Base-by-base conservation (phyloP, 148 eudicot species). In the Nyssa sinensis region DNA sequence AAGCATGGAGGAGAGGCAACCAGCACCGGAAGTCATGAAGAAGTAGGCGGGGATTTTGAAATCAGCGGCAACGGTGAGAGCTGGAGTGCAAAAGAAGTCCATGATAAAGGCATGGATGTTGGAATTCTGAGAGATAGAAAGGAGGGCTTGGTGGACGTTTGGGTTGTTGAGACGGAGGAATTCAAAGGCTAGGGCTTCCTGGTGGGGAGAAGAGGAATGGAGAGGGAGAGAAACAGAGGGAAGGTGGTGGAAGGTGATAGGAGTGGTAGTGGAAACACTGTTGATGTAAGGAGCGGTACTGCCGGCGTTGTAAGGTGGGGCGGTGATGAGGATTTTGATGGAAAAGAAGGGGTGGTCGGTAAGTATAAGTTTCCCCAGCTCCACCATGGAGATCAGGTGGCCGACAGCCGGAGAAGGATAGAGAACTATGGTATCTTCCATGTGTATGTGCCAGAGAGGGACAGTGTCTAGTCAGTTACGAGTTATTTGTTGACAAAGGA, bases 81-180 rank as follows among this genome's bases (percentile, higher is more conserved):
- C 78, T 3, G 81, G 30, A n/a, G 76, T 39, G 72, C 84, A 77
- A 66, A 84, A 80, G 5, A 80, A 17, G 66, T 80, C 81, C 23
- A 80, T 55, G 29, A 80, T 10, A 4, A 77, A 31, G 24, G 83
- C 72, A 14, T 8, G 27, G 62, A 77, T 27, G 7, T 23, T 62
- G 64, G 44, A 23, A 1, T 59, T 31, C 16, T n/a, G 29, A 11
- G 86, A 76, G 16, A 83, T 70, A 7, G 70, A 25, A 3, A 32
- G 37, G 14, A 83, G 78, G 27, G 83, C 70, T 1, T 44, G 11
- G 41, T 21, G 63, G 32, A 74, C 69, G 32, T 72, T 30, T 5
- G 78, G 66, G 65, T 32, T 64, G 74, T 57, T 65, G 35, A 74
- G 78, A 21, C 60, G 73, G 47, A 74, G 62, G 66, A 70, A 61